Conservation (phyloP, 768 basidiomycete genomes). For the Galerina sulciceps region DNA sequence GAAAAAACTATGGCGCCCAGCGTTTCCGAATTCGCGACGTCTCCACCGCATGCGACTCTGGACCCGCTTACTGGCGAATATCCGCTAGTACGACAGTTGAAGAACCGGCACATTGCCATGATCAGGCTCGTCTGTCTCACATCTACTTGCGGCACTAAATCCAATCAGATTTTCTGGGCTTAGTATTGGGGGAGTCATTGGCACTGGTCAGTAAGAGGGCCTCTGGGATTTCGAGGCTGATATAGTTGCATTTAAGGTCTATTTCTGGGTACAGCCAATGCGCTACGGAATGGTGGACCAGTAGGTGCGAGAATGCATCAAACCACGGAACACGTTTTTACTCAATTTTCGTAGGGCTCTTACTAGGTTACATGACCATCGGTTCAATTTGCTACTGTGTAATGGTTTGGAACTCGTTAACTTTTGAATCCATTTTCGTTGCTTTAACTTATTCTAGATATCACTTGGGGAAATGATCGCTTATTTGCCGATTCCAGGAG, state of each 20-base stretch:
- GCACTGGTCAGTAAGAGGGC: slow-evolving; percentile 45
- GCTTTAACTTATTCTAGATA: slow-evolving; percentile 40
- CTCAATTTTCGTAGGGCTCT: slow-evolving; percentile 44
- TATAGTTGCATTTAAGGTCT: slow-evolving; percentile 44
- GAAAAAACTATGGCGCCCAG: not conserved
- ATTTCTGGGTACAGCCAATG: slow-evolving; percentile 66
- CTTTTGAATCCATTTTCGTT: not conserved
- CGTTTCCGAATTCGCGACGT: slow-evolving; percentile 12
- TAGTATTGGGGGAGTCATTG: slow-evolving; percentile 67
- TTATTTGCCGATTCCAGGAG: slow-evolving; percentile 79
- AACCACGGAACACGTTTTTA: not conserved
- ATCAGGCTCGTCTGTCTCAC: slow-evolving; percentile 53
- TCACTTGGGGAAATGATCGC: slow-evolving; percentile 80
- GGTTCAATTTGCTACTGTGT: slow-evolving; percentile 73
- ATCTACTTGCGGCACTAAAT: not conserved
- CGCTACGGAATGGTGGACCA: slow-evolving; percentile 66
- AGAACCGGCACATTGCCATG: slow-evolving; percentile 83
- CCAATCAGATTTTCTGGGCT: not conserved
- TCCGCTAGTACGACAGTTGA: slow-evolving; percentile 62
- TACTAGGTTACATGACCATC: slow-evolving; percentile 71
- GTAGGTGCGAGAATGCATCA: slow-evolving; percentile 45
- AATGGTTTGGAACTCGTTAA: slow-evolving; percentile 52
- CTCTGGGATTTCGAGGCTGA: not conserved
- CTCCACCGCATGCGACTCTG: slow-evolving; percentile 4
- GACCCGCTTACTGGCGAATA: slow-evolving; percentile 15